Conservation (phyloP, 1,284 basidiomycete genomes). For the Cutaneotrichosporon sp. region DNA sequence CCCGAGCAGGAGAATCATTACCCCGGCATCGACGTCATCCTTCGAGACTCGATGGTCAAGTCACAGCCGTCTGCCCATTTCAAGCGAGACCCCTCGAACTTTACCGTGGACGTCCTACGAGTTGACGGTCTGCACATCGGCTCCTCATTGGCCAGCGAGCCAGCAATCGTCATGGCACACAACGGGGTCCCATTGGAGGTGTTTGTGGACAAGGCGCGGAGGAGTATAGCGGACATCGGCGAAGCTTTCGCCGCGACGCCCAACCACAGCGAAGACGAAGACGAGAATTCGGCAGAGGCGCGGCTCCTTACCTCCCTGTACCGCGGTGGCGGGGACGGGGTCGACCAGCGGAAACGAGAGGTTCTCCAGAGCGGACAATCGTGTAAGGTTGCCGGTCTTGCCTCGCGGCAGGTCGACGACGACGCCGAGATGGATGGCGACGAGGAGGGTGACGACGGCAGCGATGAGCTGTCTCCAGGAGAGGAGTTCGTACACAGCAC, state of each 20-base stretch:
- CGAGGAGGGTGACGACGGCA: conserved; percentile 3
- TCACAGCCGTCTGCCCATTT: conserved; percentile 22
- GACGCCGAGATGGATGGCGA: conserved; percentile 14
- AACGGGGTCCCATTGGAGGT: conserved; percentile 31
- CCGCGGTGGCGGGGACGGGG: conserved; percentile 34
- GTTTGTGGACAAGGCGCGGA: conserved; percentile 28
- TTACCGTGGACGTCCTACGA: conserved; percentile 35
- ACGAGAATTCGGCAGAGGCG: conserved; percentile 20
- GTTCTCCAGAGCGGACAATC: conserved; percentile 24
- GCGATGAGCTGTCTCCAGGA: conserved; percentile 21
- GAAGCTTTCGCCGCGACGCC: conserved; percentile 23
- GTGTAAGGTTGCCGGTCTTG: conserved; percentile 32
- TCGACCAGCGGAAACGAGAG: conserved; percentile 31
- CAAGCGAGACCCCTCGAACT: conserved; percentile 31
- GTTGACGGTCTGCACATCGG: conserved; percentile 33
- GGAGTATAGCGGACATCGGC: conserved; percentile 29
- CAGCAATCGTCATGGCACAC: conserved; percentile 36
- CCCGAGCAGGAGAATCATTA: conserved; percentile 24
- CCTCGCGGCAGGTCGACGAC: background rate
- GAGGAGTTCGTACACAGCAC: conserved; percentile 30
- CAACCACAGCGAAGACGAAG: conserved; percentile 24
- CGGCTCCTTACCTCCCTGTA: conserved; percentile 29
- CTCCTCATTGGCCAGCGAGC: conserved; percentile 32
- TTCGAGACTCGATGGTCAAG: conserved; percentile 46
- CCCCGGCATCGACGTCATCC: conserved; percentile 33